These are phyloP conservation scores for Rickenella mellea DNA, from an alignment of 768 basidiomycete species.

Conservation along the genomic window DNA sequence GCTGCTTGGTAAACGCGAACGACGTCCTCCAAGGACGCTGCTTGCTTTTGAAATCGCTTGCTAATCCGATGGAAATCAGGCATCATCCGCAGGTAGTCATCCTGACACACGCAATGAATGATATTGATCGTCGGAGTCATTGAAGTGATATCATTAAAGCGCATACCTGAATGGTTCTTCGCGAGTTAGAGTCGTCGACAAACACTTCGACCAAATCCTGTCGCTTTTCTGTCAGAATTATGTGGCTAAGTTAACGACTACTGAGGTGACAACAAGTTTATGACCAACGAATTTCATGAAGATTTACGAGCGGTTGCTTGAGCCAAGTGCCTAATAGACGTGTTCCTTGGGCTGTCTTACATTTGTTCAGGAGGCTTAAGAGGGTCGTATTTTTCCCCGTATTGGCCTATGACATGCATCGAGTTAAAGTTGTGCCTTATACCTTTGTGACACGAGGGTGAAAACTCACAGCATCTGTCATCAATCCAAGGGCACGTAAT, in stretches of 20 bases:
- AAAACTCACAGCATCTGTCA: slow-evolving; percentile 31
- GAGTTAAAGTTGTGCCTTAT: too few relatives aligned
- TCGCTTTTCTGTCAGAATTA: slow-evolving; percentile 49
- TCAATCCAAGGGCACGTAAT: slow-evolving; percentile 71
- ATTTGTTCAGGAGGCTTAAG: slow-evolving; percentile 85
- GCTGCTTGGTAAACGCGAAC: slow-evolving; percentile 94
- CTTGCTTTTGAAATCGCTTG: slow-evolving; percentile 81
- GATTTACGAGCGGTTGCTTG: slow-evolving; percentile 90
- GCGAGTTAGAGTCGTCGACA: slow-evolving; percentile 64
- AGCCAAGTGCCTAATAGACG: slow-evolving; percentile 85
- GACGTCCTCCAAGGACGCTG: slow-evolving; percentile 86
- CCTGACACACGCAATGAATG: slow-evolving; percentile 30
- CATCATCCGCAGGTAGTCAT: slow-evolving; percentile 82
- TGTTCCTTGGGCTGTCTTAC: slow-evolving; percentile 93
- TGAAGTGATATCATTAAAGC: neutral
- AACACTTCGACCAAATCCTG: slow-evolving; percentile 86
- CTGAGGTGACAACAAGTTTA: neutral
- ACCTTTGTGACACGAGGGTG: too few relatives aligned
- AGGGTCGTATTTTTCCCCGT: slow-evolving; percentile 77
- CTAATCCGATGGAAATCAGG: slow-evolving; percentile 89
- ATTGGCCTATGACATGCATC: slow-evolving; percentile 32
- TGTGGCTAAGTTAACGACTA: neutral
- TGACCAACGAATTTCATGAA: slow-evolving; percentile 84
- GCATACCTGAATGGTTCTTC: slow-evolving; percentile 64
- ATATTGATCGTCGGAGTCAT: slow-evolving; percentile 1